These are phyloP conservation scores for Penicillium janthinellum DNA, from an alignment of 2,329 filamentous ascomycete species.

Conservation along the genomic window DNA sequence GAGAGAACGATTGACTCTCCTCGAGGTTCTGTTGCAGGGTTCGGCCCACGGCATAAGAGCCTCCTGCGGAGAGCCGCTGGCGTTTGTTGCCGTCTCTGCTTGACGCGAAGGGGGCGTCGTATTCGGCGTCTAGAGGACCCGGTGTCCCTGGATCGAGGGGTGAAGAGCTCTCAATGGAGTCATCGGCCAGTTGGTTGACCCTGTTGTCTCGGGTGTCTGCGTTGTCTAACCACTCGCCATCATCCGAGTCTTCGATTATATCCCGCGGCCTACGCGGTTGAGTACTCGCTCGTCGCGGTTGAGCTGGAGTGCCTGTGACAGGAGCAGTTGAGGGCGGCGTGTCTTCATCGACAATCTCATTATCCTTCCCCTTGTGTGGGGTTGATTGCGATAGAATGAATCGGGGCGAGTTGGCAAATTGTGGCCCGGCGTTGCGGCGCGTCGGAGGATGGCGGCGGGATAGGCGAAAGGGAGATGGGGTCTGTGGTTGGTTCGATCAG, in stretches of 20 bases:
- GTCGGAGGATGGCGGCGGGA: slow-evolving; percentile 29
- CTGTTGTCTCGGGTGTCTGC: not conserved
- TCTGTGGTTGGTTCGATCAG: slow-evolving; percentile 13
- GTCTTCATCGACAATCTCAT: slow-evolving; percentile 28
- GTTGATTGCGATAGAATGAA: slow-evolving; percentile 34
- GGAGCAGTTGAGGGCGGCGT: slow-evolving; percentile 18
- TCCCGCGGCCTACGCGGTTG: slow-evolving; percentile 21
- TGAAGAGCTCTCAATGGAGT: slow-evolving; percentile 23
- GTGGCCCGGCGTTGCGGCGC: slow-evolving; percentile 30
- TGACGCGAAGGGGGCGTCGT: slow-evolving; percentile 35
- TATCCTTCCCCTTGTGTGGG: slow-evolving; percentile 8
- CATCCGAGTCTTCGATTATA: slow-evolving; percentile 33
- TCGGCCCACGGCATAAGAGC: not conserved
- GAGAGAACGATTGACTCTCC: slow-evolving; percentile 24
- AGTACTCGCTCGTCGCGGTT: not conserved
- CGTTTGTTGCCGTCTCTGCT: slow-evolving; percentile 34
- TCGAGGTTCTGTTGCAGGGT: not conserved
- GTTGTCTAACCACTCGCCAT: slow-evolving; percentile 17
- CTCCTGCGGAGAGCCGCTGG: slow-evolving; percentile 30
- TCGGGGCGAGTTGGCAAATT: slow-evolving; percentile 38
- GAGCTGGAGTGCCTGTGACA: slow-evolving; percentile 4
- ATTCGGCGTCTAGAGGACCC: slow-evolving; percentile 25
- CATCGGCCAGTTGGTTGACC: slow-evolving; percentile 3
- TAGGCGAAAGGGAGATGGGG: slow-evolving; percentile 34
- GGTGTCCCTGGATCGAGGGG: slow-evolving; percentile 10